These are phyloP conservation scores for Paramecium primaurelia DNA, from an alignment of 73 alveolate species.

Conservation along the genomic window DNA sequence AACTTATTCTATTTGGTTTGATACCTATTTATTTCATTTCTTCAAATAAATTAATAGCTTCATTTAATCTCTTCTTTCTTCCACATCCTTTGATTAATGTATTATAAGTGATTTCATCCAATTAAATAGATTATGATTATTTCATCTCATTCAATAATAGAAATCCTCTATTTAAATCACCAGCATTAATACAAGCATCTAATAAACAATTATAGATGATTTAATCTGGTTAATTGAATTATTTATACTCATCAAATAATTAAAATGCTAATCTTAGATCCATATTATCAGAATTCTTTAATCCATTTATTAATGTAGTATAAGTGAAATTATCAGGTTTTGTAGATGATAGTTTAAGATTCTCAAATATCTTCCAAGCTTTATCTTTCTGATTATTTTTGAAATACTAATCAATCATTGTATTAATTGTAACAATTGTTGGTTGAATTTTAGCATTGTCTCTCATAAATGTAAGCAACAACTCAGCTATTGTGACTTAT, in stretches of 20 bases:
- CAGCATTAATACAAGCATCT: constrained; percentile 88
- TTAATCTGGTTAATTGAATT: constrained; percentile 81
- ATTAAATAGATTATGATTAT: constrained; percentile 49
- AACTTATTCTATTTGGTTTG: constrained; percentile 52
- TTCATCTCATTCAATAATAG: constrained; percentile 60
- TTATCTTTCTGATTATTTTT: constrained; percentile 13
- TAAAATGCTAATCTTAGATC: constrained; percentile 32
- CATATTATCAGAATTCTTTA: constrained; percentile 60
- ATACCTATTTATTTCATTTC: constrained; percentile 41
- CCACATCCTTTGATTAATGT: constrained; percentile 93
- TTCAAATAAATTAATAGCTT: constrained; percentile 8
- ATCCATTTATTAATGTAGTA: constrained; percentile 88
- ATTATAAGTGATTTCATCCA: constrained; percentile 91
- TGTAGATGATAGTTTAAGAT: neutral
- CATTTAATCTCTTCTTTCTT: constrained; percentile 51
- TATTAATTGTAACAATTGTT: constrained; percentile 19
- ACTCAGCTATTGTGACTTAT: constrained; percentile 7
- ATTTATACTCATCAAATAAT: constrained; percentile 32
- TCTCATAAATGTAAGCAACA: neutral
- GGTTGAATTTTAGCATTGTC: constrained; percentile 22
- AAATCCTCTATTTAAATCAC: constrained; percentile 64
- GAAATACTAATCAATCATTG: constrained; percentile 35
- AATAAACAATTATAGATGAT: constrained; percentile 92
- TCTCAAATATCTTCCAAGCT: constrained; percentile 25
- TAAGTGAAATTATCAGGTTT: constrained; percentile 93